These are phyloP conservation scores for Pinus taeda DNA, from an alignment of 75 land plant genomes.

Conservation along the genomic window DNA sequence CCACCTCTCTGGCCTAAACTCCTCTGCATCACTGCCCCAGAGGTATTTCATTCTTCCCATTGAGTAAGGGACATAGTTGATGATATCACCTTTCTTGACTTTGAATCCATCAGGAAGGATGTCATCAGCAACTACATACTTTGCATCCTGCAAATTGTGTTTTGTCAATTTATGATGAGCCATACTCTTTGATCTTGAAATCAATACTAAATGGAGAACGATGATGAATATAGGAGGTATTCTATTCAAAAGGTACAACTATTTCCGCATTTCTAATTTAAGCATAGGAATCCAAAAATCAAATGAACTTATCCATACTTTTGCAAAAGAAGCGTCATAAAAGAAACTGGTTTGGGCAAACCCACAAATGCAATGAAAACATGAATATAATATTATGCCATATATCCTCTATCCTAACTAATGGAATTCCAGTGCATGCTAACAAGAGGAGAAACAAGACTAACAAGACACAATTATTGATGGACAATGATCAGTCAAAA, in stretches of 20 bases:
- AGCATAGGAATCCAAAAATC: not conserved
- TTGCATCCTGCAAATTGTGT: conserved; percentile 42
- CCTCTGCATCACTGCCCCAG: conserved; percentile 45
- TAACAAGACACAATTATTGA: not conserved
- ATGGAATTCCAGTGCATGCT: not conserved
- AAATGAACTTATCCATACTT: not conserved
- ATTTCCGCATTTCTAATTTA: not conserved
- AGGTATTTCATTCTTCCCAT: conserved; percentile 44
- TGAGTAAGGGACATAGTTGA: conserved; percentile 32
- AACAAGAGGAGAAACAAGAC: not conserved
- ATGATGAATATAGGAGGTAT: not conserved
- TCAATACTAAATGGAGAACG: not conserved
- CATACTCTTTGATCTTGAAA: not conserved
- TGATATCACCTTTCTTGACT: conserved; percentile 31
- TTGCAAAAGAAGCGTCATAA: not conserved
- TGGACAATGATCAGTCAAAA: not conserved
- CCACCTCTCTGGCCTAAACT: conserved; percentile 53
- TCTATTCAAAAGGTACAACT: not conserved
- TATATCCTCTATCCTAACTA: not conserved
- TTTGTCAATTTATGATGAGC: not conserved
- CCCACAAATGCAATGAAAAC: no score
- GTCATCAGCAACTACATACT: conserved; percentile 40
- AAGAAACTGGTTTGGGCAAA: no score
- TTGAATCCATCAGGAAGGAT: conserved; percentile 37
- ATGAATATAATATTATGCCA: no score